Evolutionary conservation across 1,139 yeast genomes (phyloP), one percentile per base, ranked within the genome.

Genomic region (Candida sp.): DNA sequence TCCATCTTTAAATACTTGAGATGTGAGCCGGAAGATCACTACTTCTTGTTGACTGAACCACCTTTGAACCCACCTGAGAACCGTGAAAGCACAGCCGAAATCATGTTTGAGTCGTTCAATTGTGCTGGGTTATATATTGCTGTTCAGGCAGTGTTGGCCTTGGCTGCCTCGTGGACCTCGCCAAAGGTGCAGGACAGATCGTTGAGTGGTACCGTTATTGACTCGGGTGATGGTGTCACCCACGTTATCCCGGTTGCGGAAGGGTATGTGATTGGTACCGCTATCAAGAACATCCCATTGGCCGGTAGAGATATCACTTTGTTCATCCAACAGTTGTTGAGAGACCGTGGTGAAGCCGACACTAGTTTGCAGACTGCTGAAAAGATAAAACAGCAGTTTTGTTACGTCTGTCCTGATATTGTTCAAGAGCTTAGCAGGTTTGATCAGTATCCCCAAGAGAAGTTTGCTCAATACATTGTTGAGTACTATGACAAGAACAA

Each of bases 211-310:
- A 94, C 99, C 0, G 99, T 94, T 54, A 93, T 94, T 63, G 99
- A 94, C 69, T 88, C 96, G 5, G 99, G 97, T 72, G 97, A 91
- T 65, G 97, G 97, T 76, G 97, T 94, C 3, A 94, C 99, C 7
- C 99, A 94, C 70, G 99, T 94, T 49, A 94, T 96, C 55, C 99
- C 99, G 9, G 99, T 94, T 39, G 99, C 99, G 23, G 99, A 94
- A 73, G 99, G 99, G 50, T 94, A 94, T 66, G 99, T 96, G 40
- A 94, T 94, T 68, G 99, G 98, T 7, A 87, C 96, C 11, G 97
- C 98, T 43, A 94, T 94, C 68, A 94, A 96, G 67, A 93, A 94
- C 68, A 92, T 94, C 55, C 99, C 99, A 50, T 88, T 94, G 70
- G 99, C 99, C 1, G 99, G 99, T 62, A 86, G 99, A 72, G 99